phyloP scores from a whole-genome alignment of 2,329 filamentous ascomycete species.

The Coleophoma cylindrospora region DNA sequence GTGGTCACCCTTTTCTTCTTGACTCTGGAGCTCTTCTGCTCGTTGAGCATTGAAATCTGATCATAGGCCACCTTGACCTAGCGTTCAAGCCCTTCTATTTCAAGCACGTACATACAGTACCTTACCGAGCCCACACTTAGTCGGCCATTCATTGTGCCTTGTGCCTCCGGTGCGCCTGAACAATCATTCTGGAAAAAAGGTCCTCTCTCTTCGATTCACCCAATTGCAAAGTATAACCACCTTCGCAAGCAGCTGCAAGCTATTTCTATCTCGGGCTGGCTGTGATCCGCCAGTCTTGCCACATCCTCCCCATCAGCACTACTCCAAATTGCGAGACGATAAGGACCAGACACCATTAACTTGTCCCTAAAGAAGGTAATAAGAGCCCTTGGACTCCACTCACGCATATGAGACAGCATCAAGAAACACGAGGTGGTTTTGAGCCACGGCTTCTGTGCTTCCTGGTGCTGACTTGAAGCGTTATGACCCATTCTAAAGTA shows the following conservation, averaged over 20 bases:
- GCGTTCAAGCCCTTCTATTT: neutral
- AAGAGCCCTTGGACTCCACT: neutral
- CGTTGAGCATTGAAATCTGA: neutral
- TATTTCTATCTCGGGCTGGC: neutral
- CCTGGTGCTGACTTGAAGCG: neutral
- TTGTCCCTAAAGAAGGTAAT: neutral
- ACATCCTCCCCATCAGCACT: neutral
- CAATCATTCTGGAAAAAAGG: too few relatives aligned
- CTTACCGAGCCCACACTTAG: neutral
- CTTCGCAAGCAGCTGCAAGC: neutral
- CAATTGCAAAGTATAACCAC: neutral
- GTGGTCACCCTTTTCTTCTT: neutral
- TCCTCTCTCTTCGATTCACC: neutral
- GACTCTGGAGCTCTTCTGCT: constrained; percentile 2
- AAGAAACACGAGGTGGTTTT: neutral
- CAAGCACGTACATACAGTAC: neutral
- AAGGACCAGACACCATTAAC: neutral
- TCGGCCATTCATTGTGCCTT: constrained; percentile 3
- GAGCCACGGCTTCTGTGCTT: neutral
- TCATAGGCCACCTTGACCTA: neutral
- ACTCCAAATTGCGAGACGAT: neutral
- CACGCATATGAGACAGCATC: neutral
- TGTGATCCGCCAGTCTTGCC: neutral
- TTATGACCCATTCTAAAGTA: neutral
- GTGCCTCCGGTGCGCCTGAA: neutral